Evolutionary conservation across 75 land plant species (phyloP).

Genomic region (Pinus albicaulis): DNA sequence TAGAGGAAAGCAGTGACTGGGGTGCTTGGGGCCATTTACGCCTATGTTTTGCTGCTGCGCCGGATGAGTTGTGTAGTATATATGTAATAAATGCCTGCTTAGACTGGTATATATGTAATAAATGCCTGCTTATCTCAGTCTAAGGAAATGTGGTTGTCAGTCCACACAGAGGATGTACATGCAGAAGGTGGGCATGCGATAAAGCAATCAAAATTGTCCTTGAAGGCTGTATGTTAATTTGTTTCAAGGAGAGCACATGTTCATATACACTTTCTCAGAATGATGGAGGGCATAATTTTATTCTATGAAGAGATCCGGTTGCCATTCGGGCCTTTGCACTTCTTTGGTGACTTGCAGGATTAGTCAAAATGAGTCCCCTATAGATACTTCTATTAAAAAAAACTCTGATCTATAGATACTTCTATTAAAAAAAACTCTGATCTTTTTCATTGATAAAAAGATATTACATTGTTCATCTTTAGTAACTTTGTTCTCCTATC

Average conservation of each 20-base stretch:
- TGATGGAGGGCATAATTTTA: neutral
- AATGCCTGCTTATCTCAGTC: constrained; percentile 4
- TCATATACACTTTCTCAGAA: neutral
- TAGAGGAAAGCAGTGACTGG: constrained; percentile 8
- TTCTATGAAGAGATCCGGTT: neutral
- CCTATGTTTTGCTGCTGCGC: neutral
- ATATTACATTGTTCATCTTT: no score
- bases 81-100: constrained; percentile 1
- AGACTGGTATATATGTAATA: no score
- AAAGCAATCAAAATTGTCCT: neutral
- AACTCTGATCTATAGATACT: no score
- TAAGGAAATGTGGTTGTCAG: neutral
- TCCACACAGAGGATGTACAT: constrained; percentile 1
- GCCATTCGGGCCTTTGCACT: neutral
- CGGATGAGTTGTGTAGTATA: neutral
- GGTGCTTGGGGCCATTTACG: neutral
- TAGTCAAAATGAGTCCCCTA: neutral
- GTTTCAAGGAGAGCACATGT: constrained; percentile 1
- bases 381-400: no score
- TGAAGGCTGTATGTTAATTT: constrained; percentile 5
- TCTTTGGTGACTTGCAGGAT: neutral
- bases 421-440: no score
- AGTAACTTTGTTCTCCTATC: no score
- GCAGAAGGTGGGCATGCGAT: neutral
- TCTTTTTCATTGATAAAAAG: no score